Evolutionary conservation across 2,329 filamentous ascomycete species (phyloP).

Genomic region (Phaeosphaeriaceae sp.): DNA sequence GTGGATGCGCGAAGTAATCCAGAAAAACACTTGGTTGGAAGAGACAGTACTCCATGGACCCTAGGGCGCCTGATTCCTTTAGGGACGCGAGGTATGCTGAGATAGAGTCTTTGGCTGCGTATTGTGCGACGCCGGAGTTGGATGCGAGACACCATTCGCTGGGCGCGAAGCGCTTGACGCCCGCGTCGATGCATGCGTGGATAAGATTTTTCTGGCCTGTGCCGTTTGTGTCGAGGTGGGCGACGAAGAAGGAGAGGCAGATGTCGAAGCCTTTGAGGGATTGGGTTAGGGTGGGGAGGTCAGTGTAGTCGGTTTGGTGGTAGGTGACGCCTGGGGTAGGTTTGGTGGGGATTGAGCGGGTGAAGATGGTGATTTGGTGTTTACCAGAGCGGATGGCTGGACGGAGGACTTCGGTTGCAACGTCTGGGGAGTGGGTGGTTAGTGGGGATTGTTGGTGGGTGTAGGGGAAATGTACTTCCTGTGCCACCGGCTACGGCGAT

Average conservation of each 20-base stretch:
- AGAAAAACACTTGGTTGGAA: conserved; percentile 63
- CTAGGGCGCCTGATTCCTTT: conserved; percentile 54
- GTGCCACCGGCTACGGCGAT: conserved; percentile 46
- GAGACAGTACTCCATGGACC: conserved; percentile 61
- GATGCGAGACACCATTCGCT: conserved; percentile 40
- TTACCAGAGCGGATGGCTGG: conserved; percentile 55
- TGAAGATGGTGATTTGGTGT: conserved; percentile 61
- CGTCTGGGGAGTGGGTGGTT: conserved; percentile 48
- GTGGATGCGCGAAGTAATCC: conserved; percentile 61
- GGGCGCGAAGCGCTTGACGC: conserved; percentile 39
- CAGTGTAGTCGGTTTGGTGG: conserved; percentile 54
- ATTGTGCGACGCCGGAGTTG: conserved; percentile 54
- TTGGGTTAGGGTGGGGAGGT: conserved; percentile 46
- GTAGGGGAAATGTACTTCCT: conserved; percentile 35
- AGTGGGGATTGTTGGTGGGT: background rate
- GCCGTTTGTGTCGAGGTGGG: conserved; percentile 32
- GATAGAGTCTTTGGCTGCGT: conserved; percentile 58
- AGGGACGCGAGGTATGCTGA: conserved; percentile 59
- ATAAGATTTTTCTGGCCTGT: conserved; percentile 40
- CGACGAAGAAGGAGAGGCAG: conserved; percentile 51
- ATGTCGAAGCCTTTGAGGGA: conserved; percentile 58
- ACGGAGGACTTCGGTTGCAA: conserved; percentile 61
- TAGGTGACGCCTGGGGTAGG: conserved; percentile 45
- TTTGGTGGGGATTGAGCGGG: conserved; percentile 43
- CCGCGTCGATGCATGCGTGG: conserved; percentile 37